phyloP scores from a whole-genome alignment of 1,139 yeast species.

The Hemisphaericaspora xylofermentans region DNA sequence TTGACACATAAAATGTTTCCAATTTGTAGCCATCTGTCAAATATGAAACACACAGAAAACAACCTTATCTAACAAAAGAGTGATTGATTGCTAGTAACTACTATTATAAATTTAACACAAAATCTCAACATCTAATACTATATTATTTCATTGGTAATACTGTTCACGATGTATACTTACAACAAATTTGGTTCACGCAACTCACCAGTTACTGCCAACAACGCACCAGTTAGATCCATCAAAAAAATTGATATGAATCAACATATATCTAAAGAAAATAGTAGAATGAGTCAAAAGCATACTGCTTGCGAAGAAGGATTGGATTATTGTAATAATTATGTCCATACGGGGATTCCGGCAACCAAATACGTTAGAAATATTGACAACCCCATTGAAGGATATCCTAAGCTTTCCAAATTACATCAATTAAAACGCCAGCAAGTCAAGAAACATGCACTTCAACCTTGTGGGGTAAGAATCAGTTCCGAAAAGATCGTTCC shows the following conservation, averaged over 20 bases:
- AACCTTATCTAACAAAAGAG: not conserved
- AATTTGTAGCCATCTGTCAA: not conserved
- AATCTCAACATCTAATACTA: too few species aligned
- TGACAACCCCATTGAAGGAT: constrained; percentile 69
- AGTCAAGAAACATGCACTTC: constrained; percentile 46
- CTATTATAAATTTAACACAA: not conserved
- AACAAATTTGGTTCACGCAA: constrained; percentile 18
- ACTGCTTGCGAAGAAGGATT: constrained; percentile 30
- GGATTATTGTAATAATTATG: constrained; percentile 70
- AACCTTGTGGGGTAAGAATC: constrained; percentile 66
- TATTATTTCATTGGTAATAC: too few species aligned
- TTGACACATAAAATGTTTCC: constrained; percentile 1
- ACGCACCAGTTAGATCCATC: not conserved
- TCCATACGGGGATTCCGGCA: constrained; percentile 61
- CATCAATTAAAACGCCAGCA: constrained; percentile 61
- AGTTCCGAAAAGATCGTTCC: constrained; percentile 53
- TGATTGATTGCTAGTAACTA: too few species aligned
- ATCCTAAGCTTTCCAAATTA: constrained; percentile 74
- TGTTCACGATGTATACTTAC: constrained; percentile 16
- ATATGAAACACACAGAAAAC: not conserved
- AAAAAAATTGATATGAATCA: not conserved
- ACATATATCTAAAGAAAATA: not conserved
- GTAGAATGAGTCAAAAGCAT: not conserved
- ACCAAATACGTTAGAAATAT: constrained; percentile 64
- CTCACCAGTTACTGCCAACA: constrained; percentile 7